Conservation (phyloP, 345 rosid species). For the Brassica rapa region DNA sequence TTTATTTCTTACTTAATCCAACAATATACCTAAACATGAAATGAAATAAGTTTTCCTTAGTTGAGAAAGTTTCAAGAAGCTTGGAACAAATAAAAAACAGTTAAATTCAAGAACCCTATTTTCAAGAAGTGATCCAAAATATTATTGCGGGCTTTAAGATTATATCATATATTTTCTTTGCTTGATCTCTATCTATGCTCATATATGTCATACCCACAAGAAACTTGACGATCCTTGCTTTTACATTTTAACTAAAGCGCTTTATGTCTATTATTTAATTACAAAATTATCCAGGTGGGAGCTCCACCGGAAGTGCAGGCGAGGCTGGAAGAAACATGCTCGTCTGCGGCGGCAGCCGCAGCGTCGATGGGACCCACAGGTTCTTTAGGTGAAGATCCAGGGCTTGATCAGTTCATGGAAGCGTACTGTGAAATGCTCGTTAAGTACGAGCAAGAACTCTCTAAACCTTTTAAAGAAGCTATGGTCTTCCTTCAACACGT, state of each 20-base stretch:
- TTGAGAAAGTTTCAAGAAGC: slow-evolving; percentile 13
- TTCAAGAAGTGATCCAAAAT: neutral
- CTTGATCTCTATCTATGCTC: neutral
- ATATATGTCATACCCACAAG: neutral
- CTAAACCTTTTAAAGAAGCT: slow-evolving; percentile 95
- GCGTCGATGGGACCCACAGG: slow-evolving; percentile 48
- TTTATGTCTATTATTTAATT: neutral
- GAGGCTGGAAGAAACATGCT: slow-evolving; percentile 72
- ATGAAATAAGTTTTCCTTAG: neutral
- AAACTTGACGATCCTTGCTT: neutral
- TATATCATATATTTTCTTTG: neutral
- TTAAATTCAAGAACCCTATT: slow-evolving; percentile 5
- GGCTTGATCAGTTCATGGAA: slow-evolving; percentile 98
- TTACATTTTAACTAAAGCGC: neutral
- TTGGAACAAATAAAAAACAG: neutral
- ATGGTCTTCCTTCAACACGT: slow-evolving; percentile 79
- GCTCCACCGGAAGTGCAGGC: slow-evolving; percentile 91
- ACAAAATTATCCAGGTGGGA: slow-evolving; percentile 61
- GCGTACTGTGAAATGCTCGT: slow-evolving; percentile 98
- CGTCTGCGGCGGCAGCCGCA: slow-evolving; percentile 60
- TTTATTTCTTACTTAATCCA: slow-evolving; percentile 16
- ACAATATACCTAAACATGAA: neutral
- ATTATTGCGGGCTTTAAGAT: neutral
- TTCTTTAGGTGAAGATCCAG: slow-evolving; percentile 85
- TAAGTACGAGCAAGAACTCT: slow-evolving; percentile 93